A percentile compares a stretch with the other conserved stretches of the same genome.
Evolutionary conservation across 2,329 filamentous ascomycete genomes (phyloP).

Genomic region (Arthrinium phaeospermum): DNA sequence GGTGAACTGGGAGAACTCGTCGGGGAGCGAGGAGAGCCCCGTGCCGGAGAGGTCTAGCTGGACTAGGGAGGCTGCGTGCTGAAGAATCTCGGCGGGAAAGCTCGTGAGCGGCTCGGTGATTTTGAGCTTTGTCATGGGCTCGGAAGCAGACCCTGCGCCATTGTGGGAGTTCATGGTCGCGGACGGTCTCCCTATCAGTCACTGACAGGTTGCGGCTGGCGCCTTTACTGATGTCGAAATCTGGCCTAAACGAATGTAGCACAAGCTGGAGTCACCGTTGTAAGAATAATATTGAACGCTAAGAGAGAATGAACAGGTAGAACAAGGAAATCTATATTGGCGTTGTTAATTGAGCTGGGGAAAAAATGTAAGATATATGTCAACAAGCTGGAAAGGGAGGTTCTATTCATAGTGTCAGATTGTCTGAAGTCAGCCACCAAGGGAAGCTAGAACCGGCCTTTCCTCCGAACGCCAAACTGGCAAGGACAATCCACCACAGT

Average conservation of each 20-base stretch:
- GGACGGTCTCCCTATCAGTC: background rate
- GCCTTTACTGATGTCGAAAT: background rate
- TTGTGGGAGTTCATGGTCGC: background rate
- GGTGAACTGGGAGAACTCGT: slow-evolving; percentile 45
- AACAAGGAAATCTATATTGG: background rate
- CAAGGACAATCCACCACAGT: background rate
- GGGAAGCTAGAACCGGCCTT: background rate
- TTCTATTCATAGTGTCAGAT: slow-evolving; percentile 2
- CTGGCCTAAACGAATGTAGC: background rate
- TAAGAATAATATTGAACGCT: background rate
- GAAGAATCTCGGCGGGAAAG: slow-evolving; percentile 48
- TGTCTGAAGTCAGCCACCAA: slow-evolving; percentile 3
- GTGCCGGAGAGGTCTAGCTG: slow-evolving; percentile 56
- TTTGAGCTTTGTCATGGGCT: slow-evolving; percentile 41
- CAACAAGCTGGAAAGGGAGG: background rate
- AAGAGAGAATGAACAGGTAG: background rate
- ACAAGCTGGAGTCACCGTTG: background rate
- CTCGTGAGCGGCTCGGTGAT: slow-evolving; percentile 38
- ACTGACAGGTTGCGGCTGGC: background rate
- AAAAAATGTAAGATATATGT: slow-evolving; percentile 8
- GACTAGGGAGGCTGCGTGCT: slow-evolving; percentile 47
- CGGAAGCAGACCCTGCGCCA: background rate
- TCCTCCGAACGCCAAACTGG: background rate
- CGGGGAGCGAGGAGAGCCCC: slow-evolving; percentile 46
- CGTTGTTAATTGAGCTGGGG: background rate